phyloP scores from a whole-genome alignment of 2,329 filamentous ascomycete genomes.

The Penicillium sp. region DNA sequence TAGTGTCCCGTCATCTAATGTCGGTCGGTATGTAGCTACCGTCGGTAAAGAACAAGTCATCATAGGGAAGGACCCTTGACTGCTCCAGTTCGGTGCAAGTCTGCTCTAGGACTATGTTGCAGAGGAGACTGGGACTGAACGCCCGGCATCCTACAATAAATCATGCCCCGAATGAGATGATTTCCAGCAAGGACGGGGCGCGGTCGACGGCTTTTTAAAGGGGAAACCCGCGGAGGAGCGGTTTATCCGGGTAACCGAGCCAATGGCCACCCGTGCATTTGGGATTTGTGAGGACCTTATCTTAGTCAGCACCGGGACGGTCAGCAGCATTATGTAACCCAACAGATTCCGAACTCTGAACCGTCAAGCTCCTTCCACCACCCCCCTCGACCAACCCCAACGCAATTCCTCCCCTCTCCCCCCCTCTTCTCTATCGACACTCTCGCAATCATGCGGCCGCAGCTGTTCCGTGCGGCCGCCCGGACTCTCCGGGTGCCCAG shows the following conservation, averaged over 20 bases:
- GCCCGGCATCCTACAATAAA: constrained; percentile 66
- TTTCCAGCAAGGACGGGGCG: constrained; percentile 36
- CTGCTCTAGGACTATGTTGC: constrained; percentile 63
- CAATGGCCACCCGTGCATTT: constrained; percentile 39
- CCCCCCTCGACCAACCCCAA: constrained; percentile 19
- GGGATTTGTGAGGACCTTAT: constrained; percentile 39
- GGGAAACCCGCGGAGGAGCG: constrained; percentile 28
- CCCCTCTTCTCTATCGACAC: constrained; percentile 19
- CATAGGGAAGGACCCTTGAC: constrained; percentile 56
- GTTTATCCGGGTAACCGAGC: constrained; percentile 36
- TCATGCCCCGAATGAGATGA: constrained; percentile 62
- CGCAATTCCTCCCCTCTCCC: constrained; percentile 18
- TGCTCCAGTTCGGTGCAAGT: constrained; percentile 66
- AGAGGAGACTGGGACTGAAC: constrained; percentile 59
- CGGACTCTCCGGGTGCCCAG: constrained; percentile 56
- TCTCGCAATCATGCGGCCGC: constrained; percentile 62
- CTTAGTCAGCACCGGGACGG: constrained; percentile 25
- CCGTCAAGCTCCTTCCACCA: constrained; percentile 26
- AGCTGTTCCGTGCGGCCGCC: constrained; percentile 63
- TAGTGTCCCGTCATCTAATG: not conserved
- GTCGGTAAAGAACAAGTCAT: constrained; percentile 68
- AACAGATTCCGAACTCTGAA: constrained; percentile 37
- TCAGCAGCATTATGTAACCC: constrained; percentile 34
- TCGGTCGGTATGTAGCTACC: constrained; percentile 57
- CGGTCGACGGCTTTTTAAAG: constrained; percentile 25